phyloP scores from a whole-genome alignment of 2,329 filamentous ascomycete genomes.

The Beauveria australis region DNA sequence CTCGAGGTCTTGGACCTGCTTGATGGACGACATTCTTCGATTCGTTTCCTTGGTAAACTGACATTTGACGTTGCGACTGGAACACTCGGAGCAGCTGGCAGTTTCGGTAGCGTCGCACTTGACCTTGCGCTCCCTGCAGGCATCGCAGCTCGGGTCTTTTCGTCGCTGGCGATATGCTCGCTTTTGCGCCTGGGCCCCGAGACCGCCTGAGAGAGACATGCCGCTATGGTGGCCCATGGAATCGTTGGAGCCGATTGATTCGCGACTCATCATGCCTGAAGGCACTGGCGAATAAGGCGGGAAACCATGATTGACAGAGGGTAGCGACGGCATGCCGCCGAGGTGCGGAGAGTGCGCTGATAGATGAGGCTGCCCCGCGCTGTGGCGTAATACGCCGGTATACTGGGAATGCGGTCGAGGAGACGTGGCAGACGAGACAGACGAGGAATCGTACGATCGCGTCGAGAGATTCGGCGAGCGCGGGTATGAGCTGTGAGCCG shows the following conservation, averaged over 20 bases:
- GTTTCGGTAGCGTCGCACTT: slow-evolving; percentile 96
- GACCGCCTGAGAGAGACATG: slow-evolving; percentile 17
- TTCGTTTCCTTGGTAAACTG: slow-evolving; percentile 99
- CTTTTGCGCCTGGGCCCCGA: slow-evolving; percentile 61
- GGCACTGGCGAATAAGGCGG: slow-evolving; percentile 46
- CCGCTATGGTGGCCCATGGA: slow-evolving; percentile 48
- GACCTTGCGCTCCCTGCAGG: slow-evolving; percentile 78
- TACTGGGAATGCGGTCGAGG: slow-evolving; percentile 47
- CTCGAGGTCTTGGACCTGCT: slow-evolving; percentile 95
- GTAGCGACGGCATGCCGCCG: slow-evolving; percentile 44
- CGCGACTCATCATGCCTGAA: slow-evolving; percentile 43
- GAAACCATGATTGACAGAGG: slow-evolving; percentile 39
- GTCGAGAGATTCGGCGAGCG: slow-evolving; percentile 55
- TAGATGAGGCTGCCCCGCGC: slow-evolving; percentile 39
- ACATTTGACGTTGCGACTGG: slow-evolving; percentile 91
- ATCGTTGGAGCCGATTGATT: slow-evolving; percentile 52
- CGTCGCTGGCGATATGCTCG: slow-evolving; percentile 88
- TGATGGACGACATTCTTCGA: slow-evolving; percentile 96
- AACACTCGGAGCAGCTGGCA: slow-evolving; percentile 93
- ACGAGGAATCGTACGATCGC: slow-evolving; percentile 56
- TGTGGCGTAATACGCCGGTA: slow-evolving; percentile 43
- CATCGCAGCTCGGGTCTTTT: slow-evolving; percentile 96
- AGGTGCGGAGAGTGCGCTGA: slow-evolving; percentile 35
- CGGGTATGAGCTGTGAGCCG: slow-evolving; percentile 47
- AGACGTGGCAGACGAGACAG: slow-evolving; percentile 54